A percentile compares a stretch with the other conserved stretches of the same genome.
These are phyloP conservation scores for Acorus calamus DNA, from an alignment of 106 monocot genomes.

Conservation along the genomic window DNA sequence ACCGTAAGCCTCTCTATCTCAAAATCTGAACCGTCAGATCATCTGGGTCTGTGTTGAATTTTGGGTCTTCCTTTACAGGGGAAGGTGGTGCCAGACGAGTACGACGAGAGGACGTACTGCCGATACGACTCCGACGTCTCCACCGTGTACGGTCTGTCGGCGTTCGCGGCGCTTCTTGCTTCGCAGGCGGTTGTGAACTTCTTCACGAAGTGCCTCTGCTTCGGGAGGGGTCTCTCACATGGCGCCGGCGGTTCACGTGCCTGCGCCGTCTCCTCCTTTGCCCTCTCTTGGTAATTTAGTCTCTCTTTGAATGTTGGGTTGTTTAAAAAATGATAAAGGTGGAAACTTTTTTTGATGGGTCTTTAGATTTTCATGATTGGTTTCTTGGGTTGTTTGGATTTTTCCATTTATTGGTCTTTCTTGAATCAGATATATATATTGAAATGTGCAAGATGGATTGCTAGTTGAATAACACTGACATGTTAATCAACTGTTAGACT, in stretches of 20 bases:
- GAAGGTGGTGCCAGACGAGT: conserved; percentile 79
- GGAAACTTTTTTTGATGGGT: background rate
- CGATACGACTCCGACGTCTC: conserved; percentile 78
- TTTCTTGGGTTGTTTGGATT: too few relatives aligned
- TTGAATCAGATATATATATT: too few relatives aligned
- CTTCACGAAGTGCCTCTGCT: conserved; percentile 69
- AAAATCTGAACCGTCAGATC: too few relatives aligned
- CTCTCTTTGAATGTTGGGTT: too few relatives aligned
- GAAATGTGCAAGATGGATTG: too few relatives aligned
- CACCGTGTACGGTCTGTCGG: conserved; percentile 75
- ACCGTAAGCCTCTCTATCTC: conserved; percentile 15
- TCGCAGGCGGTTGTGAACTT: conserved; percentile 42
- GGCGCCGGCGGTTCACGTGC: conserved; percentile 8
- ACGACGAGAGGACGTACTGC: conserved; percentile 83
- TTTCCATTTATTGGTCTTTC: too few relatives aligned
- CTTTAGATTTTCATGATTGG: background rate
- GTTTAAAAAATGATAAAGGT: too few relatives aligned
- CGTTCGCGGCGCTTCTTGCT: conserved; percentile 57
- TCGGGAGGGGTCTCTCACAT: conserved; percentile 16
- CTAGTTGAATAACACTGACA: too few relatives aligned
- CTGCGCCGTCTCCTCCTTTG: conserved; percentile 44
- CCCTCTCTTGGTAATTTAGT: conserved; percentile 51
- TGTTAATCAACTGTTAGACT: too few relatives aligned
- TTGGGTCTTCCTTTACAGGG: conserved; percentile 36
- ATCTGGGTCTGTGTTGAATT: background rate